Percentiles rank a stretch among this genome's conserved stretches.
These are phyloP conservation scores for Cyberlindnera bimundalis DNA, from an alignment of 805 yeast species.

Conservation along the genomic window DNA sequence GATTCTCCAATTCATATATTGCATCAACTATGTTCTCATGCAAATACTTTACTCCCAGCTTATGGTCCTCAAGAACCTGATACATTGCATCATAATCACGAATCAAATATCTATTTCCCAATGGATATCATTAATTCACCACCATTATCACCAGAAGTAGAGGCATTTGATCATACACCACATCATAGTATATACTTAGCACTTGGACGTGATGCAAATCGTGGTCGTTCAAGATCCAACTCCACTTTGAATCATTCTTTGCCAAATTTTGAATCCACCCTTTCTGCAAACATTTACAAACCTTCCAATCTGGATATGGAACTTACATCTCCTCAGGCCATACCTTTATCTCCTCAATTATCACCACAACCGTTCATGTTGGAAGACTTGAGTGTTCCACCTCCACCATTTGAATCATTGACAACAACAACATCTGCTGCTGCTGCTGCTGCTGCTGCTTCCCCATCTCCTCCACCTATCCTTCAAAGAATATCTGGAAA, in stretches of 20 bases:
- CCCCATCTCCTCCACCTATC: constrained; percentile 1
- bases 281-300: constrained; percentile 49
- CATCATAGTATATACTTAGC: constrained; percentile 19
- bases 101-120: constrained; percentile 39
- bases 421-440: too few relatives aligned
- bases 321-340: constrained; percentile 61
- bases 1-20: constrained; percentile 91
- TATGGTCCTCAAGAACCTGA: constrained; percentile 39
- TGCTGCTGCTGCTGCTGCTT: constrained; percentile 16
- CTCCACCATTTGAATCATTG: constrained; percentile 53
- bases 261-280: constrained; percentile 29
- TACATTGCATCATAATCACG: constrained; percentile 21
- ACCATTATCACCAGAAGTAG: constrained; percentile 53
- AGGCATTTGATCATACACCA: constrained; percentile 37
- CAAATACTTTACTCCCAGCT: constrained; percentile 73
- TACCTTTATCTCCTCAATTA: constrained; percentile 51
- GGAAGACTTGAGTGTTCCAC: constrained; percentile 46
- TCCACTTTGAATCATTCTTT: constrained; percentile 35
- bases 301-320: constrained; percentile 47
- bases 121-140: constrained; percentile 40
- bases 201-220: constrained; percentile 17
- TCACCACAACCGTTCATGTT: constrained; percentile 38
- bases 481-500: neutral
- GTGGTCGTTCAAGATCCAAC: constrained; percentile 25
- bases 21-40: constrained; percentile 74